These are phyloP conservation scores for Mercurialis annua DNA, from an alignment of 345 rosid genomes.

Conservation along the genomic window DNA sequence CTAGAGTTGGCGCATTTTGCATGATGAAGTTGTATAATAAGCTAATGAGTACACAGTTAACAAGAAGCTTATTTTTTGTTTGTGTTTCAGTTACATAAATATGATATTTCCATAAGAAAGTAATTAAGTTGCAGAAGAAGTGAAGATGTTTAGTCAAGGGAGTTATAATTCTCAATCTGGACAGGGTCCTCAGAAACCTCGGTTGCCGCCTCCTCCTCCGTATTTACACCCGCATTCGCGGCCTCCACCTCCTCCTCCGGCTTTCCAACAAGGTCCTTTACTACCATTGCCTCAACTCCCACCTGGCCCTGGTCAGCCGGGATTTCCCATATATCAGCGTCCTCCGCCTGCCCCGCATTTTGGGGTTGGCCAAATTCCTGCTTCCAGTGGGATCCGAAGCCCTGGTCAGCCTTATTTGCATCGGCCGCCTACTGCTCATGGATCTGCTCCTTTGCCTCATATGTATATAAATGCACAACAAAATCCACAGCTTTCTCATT, in stretches of 20 bases:
- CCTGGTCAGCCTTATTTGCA: slow-evolving; percentile 33
- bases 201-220: slow-evolving; percentile 33
- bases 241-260: slow-evolving; percentile 25
- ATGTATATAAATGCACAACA: slow-evolving; percentile 35
- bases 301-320: slow-evolving; percentile 23
- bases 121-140: background rate
- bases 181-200: slow-evolving; percentile 34
- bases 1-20: background rate
- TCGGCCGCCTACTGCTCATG: slow-evolving; percentile 17
- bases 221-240: slow-evolving; percentile 28
- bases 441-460: slow-evolving; percentile 26
- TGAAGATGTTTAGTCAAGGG: slow-evolving; percentile 37
- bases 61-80: background rate
- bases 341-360: slow-evolving; percentile 31
- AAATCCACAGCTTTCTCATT: slow-evolving; percentile 20
- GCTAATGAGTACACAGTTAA: background rate
- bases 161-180: slow-evolving; percentile 33
- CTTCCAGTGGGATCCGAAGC: slow-evolving; percentile 23
- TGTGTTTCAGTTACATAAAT: background rate
- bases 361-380: slow-evolving; percentile 29
- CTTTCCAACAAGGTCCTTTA: slow-evolving; percentile 31
- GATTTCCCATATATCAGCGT: slow-evolving; percentile 32
- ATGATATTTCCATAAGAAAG: background rate
- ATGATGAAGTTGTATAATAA: background rate
- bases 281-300: slow-evolving; percentile 13